Evolutionary conservation across 1,284 basidiomycete species (phyloP), one percentile per base, ranked within the genome.

Genomic region (Leccinum solheimii): DNA sequence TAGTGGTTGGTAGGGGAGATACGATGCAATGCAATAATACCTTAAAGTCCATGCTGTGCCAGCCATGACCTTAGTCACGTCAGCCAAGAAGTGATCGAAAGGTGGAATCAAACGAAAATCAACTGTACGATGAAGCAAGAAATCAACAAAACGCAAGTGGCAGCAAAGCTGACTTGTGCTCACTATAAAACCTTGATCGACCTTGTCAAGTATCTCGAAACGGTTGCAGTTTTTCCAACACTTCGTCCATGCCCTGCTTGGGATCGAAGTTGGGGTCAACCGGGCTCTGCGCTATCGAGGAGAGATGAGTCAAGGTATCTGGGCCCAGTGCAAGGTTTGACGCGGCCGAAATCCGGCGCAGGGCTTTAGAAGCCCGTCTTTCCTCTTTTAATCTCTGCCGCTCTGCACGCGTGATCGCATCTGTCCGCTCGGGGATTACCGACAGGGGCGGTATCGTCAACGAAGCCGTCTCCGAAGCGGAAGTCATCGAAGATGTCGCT

Each of bases 311-410:
- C 56, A 64, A 62, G 5, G 65, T 54, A 36, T 66, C 53, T 38
- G 69, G 63, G 34, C 67, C 67, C 3, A 72, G 60, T 5, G 67
- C 62, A 7, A 73, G 60, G 21, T 59, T 64, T 5, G 75, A 69
- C n/a, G 66, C 65, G 40, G 67, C 64, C 30, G 80, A 80, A 51
- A 79, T 69, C 54, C 78, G 74, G 54, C 76, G 76, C 36, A 75
- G 66, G 32, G 73, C 72, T 50, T 74, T 72, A 51, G 78, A 72
- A 30, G 75, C 71, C 23, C 74, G 73, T 50, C 71, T 67, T 61
- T 76, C 75, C 53, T 76, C 76, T 64, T 72, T 76, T 56, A 69
- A 61, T 51, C 66, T 69, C 60, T 71, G 64, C 58, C 73, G 68
- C 53, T 76, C 72, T 6, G 65, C 64, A n/a, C 73, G 75, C 5